phyloP scores from a whole-genome alignment of 495 filamentous ascomycete species.

The Penicillium riverlandense region DNA sequence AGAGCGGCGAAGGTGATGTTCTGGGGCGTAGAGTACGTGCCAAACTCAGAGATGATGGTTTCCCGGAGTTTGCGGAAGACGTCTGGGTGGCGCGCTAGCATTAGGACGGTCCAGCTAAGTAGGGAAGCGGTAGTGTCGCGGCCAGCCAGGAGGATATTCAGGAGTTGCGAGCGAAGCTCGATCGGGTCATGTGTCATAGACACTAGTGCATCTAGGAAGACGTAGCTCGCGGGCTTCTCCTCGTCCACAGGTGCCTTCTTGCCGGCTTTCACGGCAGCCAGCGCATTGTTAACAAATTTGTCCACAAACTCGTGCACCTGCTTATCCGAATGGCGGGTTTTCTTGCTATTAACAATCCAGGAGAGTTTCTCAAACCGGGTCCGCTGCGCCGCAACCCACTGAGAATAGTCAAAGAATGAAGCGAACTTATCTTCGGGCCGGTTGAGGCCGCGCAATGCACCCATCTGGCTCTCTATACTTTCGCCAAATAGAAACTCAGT shows the following conservation, averaged over 20 bases:
- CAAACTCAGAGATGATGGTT: slow-evolving; percentile 41
- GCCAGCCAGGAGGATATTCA: slow-evolving; percentile 44
- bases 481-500: slow-evolving; percentile 64
- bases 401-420: slow-evolving; percentile 32
- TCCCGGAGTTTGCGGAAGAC: slow-evolving; percentile 44
- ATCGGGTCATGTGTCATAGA: slow-evolving; percentile 30
- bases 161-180: slow-evolving; percentile 50
- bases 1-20: slow-evolving; percentile 33
- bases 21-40: slow-evolving; percentile 23
- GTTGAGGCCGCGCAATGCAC: slow-evolving; percentile 15
- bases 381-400: slow-evolving; percentile 28
- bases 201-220: slow-evolving; percentile 35
- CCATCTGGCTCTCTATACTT: slow-evolving; percentile 38
- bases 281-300: slow-evolving; percentile 29
- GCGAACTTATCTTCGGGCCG: slow-evolving; percentile 29
- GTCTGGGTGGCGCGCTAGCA: slow-evolving; percentile 45
- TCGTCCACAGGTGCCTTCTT: slow-evolving; percentile 10
- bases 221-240: slow-evolving; percentile 20
- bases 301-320: slow-evolving; percentile 48
- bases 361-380: slow-evolving; percentile 46
- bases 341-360: slow-evolving; percentile 41
- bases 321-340: slow-evolving; percentile 32
- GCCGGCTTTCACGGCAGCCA: slow-evolving; percentile 9
- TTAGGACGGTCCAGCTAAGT: slow-evolving; percentile 56
- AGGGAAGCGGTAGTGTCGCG: slow-evolving; percentile 59